Conservation (phyloP, 2,329 filamentous ascomycete species). For the Elsinoe batatas region DNA sequence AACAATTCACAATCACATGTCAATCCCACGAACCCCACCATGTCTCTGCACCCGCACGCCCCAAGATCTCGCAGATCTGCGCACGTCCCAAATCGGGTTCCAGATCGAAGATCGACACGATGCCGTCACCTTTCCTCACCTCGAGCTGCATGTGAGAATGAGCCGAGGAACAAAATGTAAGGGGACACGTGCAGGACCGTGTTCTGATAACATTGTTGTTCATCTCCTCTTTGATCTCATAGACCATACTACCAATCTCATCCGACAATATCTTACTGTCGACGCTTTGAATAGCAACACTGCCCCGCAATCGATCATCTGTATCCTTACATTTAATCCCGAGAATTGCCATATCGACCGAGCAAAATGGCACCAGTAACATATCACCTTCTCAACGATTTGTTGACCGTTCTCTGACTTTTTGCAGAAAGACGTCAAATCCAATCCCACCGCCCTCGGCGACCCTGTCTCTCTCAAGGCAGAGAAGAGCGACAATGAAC, state of each 20-base stretch:
- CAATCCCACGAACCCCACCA: not conserved
- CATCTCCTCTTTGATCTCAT: no score
- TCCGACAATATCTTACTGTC: not conserved
- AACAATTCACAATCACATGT: not conserved
- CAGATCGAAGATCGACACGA: constrained; percentile 6
- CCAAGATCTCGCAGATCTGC: constrained; percentile 8
- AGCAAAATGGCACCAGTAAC: constrained; percentile 10
- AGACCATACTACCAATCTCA: no score
- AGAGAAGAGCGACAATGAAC: constrained; percentile 25
- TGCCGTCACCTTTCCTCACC: not conserved
- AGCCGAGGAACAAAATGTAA: not conserved
- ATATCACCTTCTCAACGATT: no score
- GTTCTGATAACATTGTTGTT: no score
- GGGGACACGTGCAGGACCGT: not conserved
- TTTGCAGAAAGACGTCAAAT: constrained; percentile 19
- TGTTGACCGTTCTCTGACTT: no score
- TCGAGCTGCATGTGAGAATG: constrained; percentile 2
- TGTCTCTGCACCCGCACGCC: not conserved
- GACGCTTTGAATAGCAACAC: not conserved
- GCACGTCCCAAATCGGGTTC: constrained; percentile 3
- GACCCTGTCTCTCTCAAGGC: constrained; percentile 29
- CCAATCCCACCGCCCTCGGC: constrained; percentile 27
- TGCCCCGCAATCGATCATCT: not conserved
- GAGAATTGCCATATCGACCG: no score
- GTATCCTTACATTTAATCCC: no score